Percentiles rank a stretch among this genome's conserved stretches.
These are phyloP conservation scores for Fusarium dimerum DNA, from an alignment of 2,329 filamentous ascomycete species.

Conservation along the genomic window DNA sequence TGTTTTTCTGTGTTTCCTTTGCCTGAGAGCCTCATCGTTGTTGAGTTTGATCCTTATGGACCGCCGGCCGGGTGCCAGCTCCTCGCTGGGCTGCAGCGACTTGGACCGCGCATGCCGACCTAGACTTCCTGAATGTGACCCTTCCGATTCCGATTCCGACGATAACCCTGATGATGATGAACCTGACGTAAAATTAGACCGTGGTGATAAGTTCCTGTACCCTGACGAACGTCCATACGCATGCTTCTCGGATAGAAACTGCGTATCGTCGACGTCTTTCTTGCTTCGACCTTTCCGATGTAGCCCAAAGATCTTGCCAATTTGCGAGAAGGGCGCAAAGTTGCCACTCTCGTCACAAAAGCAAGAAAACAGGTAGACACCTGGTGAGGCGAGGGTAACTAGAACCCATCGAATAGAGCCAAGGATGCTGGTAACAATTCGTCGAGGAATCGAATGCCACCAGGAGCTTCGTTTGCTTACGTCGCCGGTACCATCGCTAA, in stretches of 20 bases:
- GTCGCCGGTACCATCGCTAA: slow-evolving; percentile 36
- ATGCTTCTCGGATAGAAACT: slow-evolving; percentile 28
- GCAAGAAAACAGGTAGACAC: slow-evolving; percentile 77
- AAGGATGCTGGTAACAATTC: slow-evolving; percentile 70
- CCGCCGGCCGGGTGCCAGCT: slow-evolving; percentile 65
- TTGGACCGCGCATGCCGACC: slow-evolving; percentile 63
- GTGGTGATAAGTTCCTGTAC: slow-evolving; percentile 31
- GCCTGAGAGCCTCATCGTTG: slow-evolving; percentile 72
- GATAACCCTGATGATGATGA: slow-evolving; percentile 63
- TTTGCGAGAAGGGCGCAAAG: slow-evolving; percentile 76
- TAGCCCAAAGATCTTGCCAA: slow-evolving; percentile 63
- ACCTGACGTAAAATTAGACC: slow-evolving; percentile 30
- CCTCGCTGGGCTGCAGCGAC: slow-evolving; percentile 60
- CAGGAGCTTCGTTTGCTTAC: slow-evolving; percentile 40
- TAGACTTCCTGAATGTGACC: slow-evolving; percentile 31
- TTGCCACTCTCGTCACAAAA: slow-evolving; percentile 79
- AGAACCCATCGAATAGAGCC: slow-evolving; percentile 78
- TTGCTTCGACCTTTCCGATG: slow-evolving; percentile 48
- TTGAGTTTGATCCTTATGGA: slow-evolving; percentile 91
- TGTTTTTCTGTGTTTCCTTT: slow-evolving; percentile 69
- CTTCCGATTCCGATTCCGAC: slow-evolving; percentile 71
- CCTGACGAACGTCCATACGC: slow-evolving; percentile 30
- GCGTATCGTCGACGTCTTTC: slow-evolving; percentile 30
- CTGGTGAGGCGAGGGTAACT: slow-evolving; percentile 76
- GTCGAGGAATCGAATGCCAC: slow-evolving; percentile 64